Percentiles rank a stretch among this genome's conserved stretches.
Evolutionary conservation across 2,329 filamentous ascomycete species (phyloP).

Genomic region (Exserohilum turcica): DNA sequence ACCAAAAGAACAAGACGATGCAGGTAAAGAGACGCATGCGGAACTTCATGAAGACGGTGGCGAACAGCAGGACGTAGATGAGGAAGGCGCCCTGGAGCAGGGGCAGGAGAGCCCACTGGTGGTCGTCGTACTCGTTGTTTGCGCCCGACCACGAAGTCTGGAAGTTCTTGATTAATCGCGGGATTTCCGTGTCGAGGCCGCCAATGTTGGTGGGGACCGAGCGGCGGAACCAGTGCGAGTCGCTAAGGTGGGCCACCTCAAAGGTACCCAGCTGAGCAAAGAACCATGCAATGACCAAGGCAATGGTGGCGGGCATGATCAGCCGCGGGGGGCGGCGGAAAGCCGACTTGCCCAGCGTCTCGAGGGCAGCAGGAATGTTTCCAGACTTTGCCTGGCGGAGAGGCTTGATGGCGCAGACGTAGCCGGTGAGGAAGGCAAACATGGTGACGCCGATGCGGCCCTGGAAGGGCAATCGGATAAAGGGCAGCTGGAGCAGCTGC

Average conservation of each 20-base stretch:
- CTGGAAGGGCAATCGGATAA: conserved; percentile 62
- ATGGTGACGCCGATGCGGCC: conserved; percentile 61
- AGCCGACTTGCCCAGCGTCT: conserved; percentile 58
- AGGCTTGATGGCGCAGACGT: conserved; percentile 62
- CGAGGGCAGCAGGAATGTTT: conserved; percentile 52
- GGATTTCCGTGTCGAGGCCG: conserved; percentile 53
- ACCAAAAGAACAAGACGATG: conserved; percentile 55
- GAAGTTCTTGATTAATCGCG: conserved; percentile 53
- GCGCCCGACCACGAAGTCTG: conserved; percentile 58
- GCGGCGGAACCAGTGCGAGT: conserved; percentile 59
- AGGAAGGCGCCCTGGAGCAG: conserved; percentile 58
- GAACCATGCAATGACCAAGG: conserved; percentile 57
- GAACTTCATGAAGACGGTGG: conserved; percentile 56
- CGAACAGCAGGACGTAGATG: conserved; percentile 56
- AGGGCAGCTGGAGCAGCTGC: conserved; percentile 56
- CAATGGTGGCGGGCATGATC: conserved; percentile 59
- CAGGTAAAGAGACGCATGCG: conserved; percentile 55
- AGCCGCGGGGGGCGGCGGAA: conserved; percentile 60
- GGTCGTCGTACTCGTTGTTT: conserved; percentile 59
- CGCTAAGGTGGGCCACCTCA: conserved; percentile 53
- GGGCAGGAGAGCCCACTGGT: conserved; percentile 61
- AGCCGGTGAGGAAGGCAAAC: conserved; percentile 62
- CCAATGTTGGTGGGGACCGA: conserved; percentile 54
- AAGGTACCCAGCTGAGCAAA: conserved; percentile 58
- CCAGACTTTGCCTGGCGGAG: conserved; percentile 57